phyloP scores from a whole-genome alignment of 1,139 yeast genomes.

The Kurtzmaniella natalensis region DNA sequence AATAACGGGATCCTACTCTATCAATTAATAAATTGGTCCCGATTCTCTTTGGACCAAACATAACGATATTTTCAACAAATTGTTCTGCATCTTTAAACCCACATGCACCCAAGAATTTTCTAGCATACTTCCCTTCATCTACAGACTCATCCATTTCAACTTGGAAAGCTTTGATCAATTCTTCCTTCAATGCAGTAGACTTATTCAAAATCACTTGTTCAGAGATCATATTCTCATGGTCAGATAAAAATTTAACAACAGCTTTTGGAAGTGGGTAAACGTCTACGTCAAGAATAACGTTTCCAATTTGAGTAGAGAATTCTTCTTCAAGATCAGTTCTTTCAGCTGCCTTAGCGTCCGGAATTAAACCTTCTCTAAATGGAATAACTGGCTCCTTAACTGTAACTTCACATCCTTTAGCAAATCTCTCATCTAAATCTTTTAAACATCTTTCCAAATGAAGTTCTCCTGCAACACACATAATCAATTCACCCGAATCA shows the following conservation, averaged over 20 bases:
- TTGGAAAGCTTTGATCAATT: slow-evolving; percentile 21
- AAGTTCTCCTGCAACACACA: slow-evolving; percentile 94
- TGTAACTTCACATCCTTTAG: slow-evolving; percentile 75
- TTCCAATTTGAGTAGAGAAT: slow-evolving; percentile 24
- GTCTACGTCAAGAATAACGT: slow-evolving; percentile 48
- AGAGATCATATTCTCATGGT: slow-evolving; percentile 36
- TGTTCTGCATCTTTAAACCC: slow-evolving; percentile 18
- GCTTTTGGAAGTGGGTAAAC: slow-evolving; percentile 56
- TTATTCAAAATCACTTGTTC: slow-evolving; percentile 18
- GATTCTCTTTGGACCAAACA: slow-evolving; percentile 73
- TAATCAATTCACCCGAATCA: slow-evolving; percentile 80
- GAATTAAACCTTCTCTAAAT: slow-evolving; percentile 79
- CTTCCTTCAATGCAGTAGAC: slow-evolving; percentile 22
- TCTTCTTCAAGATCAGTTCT: slow-evolving; percentile 19
- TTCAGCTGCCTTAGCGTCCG: slow-evolving; percentile 9
- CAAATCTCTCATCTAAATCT: slow-evolving; percentile 86
- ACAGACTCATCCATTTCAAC: slow-evolving; percentile 16
- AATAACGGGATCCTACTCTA: slow-evolving; percentile 24
- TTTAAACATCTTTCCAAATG: slow-evolving; percentile 89
- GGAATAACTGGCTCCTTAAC: slow-evolving; percentile 94
- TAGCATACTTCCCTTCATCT: slow-evolving; percentile 13
- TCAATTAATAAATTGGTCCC: slow-evolving; percentile 80
- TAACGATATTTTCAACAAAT: slow-evolving; percentile 45
- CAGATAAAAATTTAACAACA: slow-evolving; percentile 47
- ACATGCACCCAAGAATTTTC: slow-evolving; percentile 11